A percentile compares a stretch with the other conserved stretches of the same genome.
Evolutionary conservation across 2,329 filamentous ascomycete genomes (phyloP).

Genomic region (Arthroderma sp.): DNA sequence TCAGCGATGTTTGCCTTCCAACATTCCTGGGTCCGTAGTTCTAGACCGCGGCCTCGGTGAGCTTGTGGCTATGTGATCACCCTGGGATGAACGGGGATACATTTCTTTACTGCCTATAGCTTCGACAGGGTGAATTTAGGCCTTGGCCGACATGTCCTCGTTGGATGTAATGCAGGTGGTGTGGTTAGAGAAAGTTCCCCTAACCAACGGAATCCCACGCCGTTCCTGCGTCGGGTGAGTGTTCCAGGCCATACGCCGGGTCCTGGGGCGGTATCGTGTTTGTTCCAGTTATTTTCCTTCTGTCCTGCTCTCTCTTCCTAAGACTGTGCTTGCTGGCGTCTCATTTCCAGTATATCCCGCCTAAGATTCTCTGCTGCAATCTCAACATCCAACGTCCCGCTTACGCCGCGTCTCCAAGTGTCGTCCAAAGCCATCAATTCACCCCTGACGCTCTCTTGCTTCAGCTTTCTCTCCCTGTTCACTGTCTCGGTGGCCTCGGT

Average conservation of each 20-base stretch:
- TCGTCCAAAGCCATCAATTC: conserved; percentile 66
- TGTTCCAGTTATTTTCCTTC: not conserved
- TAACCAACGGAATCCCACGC: not conserved
- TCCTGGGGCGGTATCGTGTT: not conserved
- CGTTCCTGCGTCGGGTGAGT: not conserved
- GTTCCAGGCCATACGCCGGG: not conserved
- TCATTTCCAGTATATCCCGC: conserved; percentile 53
- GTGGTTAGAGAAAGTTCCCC: not conserved
- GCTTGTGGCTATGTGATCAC: not conserved
- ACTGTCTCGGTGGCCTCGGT: conserved; percentile 61
- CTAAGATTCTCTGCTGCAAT: conserved; percentile 64
- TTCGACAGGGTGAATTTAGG: not conserved
- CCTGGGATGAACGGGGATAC: not conserved
- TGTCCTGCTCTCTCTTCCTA: not conserved
- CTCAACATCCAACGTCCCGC: conserved; percentile 73
- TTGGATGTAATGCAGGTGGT: not conserved
- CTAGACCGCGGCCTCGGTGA: not conserved
- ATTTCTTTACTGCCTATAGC: not conserved
- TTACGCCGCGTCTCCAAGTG: conserved; percentile 67
- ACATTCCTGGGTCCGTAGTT: not conserved
- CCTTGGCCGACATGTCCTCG: not conserved
- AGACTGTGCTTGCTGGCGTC: conserved; percentile 29
- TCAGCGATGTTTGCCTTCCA: not conserved
- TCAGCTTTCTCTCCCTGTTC: conserved; percentile 55
- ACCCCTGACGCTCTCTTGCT: conserved; percentile 58